These are phyloP conservation scores for Acacia concinna DNA, from an alignment of 331 rosid species.

Conservation along the genomic window DNA sequence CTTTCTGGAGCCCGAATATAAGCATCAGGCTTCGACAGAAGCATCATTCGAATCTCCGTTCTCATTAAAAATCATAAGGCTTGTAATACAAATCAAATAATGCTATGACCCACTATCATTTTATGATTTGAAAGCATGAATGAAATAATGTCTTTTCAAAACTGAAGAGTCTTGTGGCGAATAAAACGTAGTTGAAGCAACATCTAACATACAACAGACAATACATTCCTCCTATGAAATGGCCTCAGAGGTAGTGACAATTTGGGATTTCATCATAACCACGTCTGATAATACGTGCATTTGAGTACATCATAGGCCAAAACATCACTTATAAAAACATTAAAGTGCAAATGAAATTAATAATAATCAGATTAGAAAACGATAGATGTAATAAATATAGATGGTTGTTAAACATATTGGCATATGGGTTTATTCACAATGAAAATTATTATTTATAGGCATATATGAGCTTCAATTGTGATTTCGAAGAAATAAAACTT, in stretches of 20 bases:
- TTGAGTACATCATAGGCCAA: conserved; percentile 59
- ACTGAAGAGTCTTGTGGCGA: background rate
- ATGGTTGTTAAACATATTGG: background rate
- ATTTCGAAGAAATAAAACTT: too few relatives aligned
- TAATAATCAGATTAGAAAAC: background rate
- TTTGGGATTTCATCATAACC: conserved; percentile 50
- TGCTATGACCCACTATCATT: too few relatives aligned
- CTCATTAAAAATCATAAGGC: conserved; percentile 51
- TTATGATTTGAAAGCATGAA: background rate
- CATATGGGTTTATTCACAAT: too few relatives aligned
- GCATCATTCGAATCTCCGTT: conserved; percentile 56
- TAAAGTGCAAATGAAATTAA: background rate
- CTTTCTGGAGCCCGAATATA: conserved; percentile 35
- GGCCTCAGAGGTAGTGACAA: conserved; percentile 98
- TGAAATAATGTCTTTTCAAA: background rate
- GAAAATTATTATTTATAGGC: too few relatives aligned
- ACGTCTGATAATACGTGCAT: conserved; percentile 54
- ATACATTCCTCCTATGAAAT: background rate
- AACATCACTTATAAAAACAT: background rate
- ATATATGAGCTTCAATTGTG: too few relatives aligned
- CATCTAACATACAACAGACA: background rate
- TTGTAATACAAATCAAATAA: background rate
- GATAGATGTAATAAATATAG: background rate
- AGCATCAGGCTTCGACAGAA: conserved; percentile 32
- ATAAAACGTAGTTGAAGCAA: background rate